Percentiles rank a stretch among this genome's conserved stretches.
These are phyloP conservation scores for Phialophora chinensis DNA, from an alignment of 2,329 filamentous ascomycete species.

Conservation along the genomic window DNA sequence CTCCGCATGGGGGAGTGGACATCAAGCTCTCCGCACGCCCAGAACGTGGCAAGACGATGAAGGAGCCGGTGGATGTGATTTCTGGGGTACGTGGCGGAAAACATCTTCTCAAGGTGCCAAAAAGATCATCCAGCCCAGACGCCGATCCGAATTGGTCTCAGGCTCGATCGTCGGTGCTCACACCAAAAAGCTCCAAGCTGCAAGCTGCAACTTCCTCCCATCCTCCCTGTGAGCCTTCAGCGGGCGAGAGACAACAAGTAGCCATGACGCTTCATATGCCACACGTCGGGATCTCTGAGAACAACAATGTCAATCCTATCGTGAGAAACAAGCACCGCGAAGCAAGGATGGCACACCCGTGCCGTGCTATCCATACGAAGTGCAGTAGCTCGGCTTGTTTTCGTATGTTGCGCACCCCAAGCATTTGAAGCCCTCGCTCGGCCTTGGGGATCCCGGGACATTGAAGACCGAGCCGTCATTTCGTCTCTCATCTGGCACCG, in stretches of 20 bases:
- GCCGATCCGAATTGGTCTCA: not conserved
- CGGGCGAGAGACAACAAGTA: not conserved
- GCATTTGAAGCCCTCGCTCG: not conserved
- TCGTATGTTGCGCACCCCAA: not conserved
- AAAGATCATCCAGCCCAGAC: conserved; percentile 1
- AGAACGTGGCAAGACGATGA: conserved; percentile 8
- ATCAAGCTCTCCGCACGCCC: conserved; percentile 13
- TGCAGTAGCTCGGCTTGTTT: not conserved
- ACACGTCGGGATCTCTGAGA: not conserved
- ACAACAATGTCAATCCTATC: not conserved
- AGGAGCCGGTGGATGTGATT: not conserved
- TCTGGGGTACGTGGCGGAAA: not conserved
- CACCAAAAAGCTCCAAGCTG: not conserved
- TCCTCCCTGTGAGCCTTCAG: not conserved
- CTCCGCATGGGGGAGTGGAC: conserved; percentile 13
- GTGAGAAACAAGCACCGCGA: not conserved
- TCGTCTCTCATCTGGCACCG: not conserved
- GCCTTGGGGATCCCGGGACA: not conserved
- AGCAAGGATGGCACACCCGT: not conserved
- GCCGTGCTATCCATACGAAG: conserved; percentile 1
- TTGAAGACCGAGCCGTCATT: not conserved
- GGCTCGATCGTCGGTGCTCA: not conserved
- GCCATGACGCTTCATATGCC: not conserved
- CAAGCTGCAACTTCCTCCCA: not conserved
- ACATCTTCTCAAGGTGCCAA: not conserved